Percentiles rank a stretch among this genome's conserved stretches.
These are phyloP conservation scores for Calophaca sinica DNA, from an alignment of 306 rosid genomes.

Conservation along the genomic window DNA sequence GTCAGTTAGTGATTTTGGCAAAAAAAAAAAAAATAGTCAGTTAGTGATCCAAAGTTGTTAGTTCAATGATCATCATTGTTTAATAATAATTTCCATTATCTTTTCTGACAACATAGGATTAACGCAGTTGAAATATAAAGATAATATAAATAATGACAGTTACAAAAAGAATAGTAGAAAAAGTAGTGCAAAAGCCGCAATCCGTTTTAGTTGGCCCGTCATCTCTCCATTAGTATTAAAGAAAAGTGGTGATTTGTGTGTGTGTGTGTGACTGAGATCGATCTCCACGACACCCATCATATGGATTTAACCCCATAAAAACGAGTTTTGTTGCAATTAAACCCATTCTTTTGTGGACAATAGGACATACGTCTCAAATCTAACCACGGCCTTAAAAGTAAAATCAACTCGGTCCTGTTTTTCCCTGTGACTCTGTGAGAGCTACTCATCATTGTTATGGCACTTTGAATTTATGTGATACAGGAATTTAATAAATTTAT, in stretches of 20 bases:
- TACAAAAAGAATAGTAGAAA: slow-evolving; percentile 48
- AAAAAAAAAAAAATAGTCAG: neutral
- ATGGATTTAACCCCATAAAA: slow-evolving; percentile 30
- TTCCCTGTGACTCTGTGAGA: neutral
- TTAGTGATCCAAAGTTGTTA: slow-evolving; percentile 42
- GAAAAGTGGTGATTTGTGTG: neutral
- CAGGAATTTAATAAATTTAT: slow-evolving; percentile 12
- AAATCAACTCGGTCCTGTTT: neutral
- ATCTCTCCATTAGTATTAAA: slow-evolving; percentile 38
- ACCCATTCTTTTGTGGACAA: neutral
- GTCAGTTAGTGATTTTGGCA: no score
- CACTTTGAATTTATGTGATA: slow-evolving; percentile 28
- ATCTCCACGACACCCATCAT: slow-evolving; percentile 30
- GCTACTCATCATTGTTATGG: slow-evolving; percentile 24
- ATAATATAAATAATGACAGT: slow-evolving; percentile 57
- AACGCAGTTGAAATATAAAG: slow-evolving; percentile 41
- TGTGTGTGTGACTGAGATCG: slow-evolving; percentile 8
- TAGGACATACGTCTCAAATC: slow-evolving; percentile 37
- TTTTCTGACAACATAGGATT: slow-evolving; percentile 43
- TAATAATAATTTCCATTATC: slow-evolving; percentile 50
- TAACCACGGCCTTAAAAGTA: slow-evolving; percentile 2
- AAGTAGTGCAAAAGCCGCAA: slow-evolving; percentile 48
- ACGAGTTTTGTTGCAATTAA: neutral
- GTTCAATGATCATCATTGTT: slow-evolving; percentile 49
- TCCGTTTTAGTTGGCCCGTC: slow-evolving; percentile 44